Evolutionary conservation across 371 early-diverging fungal species (phyloP).

Genomic region (Nematocida sp.): DNA sequence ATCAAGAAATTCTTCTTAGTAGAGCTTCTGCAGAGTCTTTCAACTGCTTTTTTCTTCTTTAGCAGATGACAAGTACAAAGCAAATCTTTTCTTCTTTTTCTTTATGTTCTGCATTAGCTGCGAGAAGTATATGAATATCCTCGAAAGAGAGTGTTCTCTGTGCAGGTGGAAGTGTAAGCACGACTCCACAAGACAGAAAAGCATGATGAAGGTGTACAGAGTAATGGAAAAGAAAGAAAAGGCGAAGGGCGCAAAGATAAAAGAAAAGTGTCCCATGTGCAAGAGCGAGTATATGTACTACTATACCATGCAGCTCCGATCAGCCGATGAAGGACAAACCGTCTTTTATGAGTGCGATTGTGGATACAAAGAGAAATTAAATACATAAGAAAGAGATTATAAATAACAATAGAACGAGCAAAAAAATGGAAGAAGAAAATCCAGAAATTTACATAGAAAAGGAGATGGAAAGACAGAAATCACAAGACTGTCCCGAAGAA

Average conservation of each 20-base stretch:
- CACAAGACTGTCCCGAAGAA: slow-evolving; percentile 7
- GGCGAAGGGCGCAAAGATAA: slow-evolving; percentile 68
- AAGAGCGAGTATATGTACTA: slow-evolving; percentile 85
- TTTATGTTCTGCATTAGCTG: slow-evolving; percentile 49
- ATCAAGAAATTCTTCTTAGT: too few species aligned
- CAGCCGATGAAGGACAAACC: slow-evolving; percentile 99
- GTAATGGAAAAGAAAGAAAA: slow-evolving; percentile 3
- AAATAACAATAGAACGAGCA: background rate
- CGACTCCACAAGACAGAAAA: background rate
- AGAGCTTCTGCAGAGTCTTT: too few species aligned
- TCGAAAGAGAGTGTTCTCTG: background rate
- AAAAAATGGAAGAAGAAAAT: background rate
- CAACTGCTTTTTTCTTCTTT: too few species aligned
- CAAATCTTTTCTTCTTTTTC: too few species aligned
- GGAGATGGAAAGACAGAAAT: slow-evolving; percentile 1
- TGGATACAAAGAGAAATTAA: slow-evolving; percentile 71
- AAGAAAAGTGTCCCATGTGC: slow-evolving; percentile 82
- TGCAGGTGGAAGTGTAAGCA: slow-evolving; percentile 12
- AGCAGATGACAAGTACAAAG: too few species aligned
- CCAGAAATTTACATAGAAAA: slow-evolving; percentile 3
- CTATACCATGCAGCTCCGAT: slow-evolving; percentile 91
- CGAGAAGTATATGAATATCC: slow-evolving; percentile 33
- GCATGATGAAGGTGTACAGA: background rate
- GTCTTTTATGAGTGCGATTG: slow-evolving; percentile 96
- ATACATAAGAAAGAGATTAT: slow-evolving; percentile 57